Evolutionary conservation across 495 filamentous ascomycete species (phyloP), one percentile per base, ranked within the genome.

Genomic region (Aspergillus steynii): DNA sequence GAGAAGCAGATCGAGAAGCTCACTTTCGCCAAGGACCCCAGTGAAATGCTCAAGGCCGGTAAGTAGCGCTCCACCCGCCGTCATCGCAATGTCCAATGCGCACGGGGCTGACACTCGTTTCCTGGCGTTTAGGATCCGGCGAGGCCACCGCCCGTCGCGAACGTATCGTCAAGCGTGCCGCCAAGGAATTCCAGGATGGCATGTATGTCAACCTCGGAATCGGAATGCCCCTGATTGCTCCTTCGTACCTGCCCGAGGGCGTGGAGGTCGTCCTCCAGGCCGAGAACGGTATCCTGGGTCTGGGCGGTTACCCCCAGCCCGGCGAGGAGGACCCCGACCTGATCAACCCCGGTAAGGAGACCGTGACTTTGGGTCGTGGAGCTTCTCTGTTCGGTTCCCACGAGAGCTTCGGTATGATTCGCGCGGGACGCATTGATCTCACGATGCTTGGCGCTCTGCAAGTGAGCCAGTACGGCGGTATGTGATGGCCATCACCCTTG

Each of bases 171-270:
- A 83, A 84, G 66, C 81, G 92, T 57, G 92, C 92, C 1, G 92
- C 92, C 47, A 94, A 92, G 79, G 92, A 96, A 73, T 93, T 96
- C 77, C 87, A 91, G 77, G 91, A 96, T 67, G 92, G 92, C 65
- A 95, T 93, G 90, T 96, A 96, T 69, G 92, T 91, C 61, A 96
- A 96, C 76, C 80, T 96, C 26, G 92, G 92, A 57, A 94, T 96
- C 67, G 92, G 92, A 64, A 95, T 96, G 86, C 92, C 92, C 31
- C 91, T 94, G 84, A 83, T 93, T 31, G 91, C 92, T 3, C 91
- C 92, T 0, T 83, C 82, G 27, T 96, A 92, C 68, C 86, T 96
- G 4, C 90, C 87, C 53, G 79, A 86, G 52, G 83, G 84, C 26
- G 87, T 94, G 46, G 86, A 91, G 72, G 92, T 96, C 3, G 86